phyloP scores from a whole-genome alignment of 495 filamentous ascomycete species.

The Oleoguttula mirabilis region DNA sequence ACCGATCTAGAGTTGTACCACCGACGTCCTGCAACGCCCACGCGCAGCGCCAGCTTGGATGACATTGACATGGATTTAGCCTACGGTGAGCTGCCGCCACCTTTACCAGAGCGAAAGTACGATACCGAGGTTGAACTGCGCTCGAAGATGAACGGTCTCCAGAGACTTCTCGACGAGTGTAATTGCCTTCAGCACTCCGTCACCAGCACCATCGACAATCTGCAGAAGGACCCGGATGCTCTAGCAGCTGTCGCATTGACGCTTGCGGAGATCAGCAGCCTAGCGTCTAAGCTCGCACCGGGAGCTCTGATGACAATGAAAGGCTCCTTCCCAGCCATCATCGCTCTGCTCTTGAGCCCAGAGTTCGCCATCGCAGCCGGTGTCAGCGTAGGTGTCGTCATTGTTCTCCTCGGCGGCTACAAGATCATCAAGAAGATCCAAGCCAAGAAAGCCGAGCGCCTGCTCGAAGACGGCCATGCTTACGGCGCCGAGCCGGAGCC shows the following conservation, averaged over 20 bases:
- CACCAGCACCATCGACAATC: constrained; percentile 65
- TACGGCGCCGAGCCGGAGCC: constrained; percentile 20
- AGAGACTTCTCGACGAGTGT: constrained; percentile 65
- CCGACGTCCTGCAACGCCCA: constrained; percentile 1
- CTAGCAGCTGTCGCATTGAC: constrained; percentile 90
- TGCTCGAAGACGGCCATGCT: constrained; percentile 42
- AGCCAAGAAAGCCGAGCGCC: constrained; percentile 33
- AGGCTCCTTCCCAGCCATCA: constrained; percentile 65
- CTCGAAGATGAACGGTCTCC: constrained; percentile 53
- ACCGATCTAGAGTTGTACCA: constrained; percentile 18
- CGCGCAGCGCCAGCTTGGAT: constrained; percentile 37
- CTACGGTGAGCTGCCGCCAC: constrained; percentile 60
- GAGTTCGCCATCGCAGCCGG: constrained; percentile 90
- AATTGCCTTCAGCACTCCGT: constrained; percentile 81
- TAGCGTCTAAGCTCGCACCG: constrained; percentile 76
- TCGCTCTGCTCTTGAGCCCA: constrained; percentile 74
- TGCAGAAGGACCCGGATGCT: constrained; percentile 84
- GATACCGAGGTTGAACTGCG: constrained; percentile 49
- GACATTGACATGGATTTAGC: constrained; percentile 79
- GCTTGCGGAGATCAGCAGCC: constrained; percentile 75
- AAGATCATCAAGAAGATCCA: constrained; percentile 87
- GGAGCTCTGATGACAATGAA: constrained; percentile 64
- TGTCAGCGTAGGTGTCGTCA: constrained; percentile 75
- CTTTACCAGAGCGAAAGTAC: constrained; percentile 26
- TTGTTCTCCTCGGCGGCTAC: constrained; percentile 90